These are phyloP conservation scores for Calonectria leucothoes DNA, from an alignment of 2,329 filamentous ascomycete genomes.

Conservation along the genomic window DNA sequence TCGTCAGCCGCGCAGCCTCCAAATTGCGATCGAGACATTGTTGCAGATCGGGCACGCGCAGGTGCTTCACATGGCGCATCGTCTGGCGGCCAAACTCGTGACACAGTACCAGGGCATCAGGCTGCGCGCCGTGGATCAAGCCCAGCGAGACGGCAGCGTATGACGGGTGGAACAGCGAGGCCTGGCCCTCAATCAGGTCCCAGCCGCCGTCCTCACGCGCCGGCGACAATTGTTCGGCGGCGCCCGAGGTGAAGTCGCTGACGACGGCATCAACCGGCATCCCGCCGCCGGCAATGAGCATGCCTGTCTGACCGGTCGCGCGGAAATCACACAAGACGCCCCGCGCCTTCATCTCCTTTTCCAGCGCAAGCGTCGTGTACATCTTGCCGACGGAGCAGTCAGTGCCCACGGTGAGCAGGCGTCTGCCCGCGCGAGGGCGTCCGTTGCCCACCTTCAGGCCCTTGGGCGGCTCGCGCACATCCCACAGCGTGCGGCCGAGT, in stretches of 20 bases:
- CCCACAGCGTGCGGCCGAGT: not conserved
- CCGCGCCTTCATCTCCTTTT: not conserved
- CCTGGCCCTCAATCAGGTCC: slow-evolving; percentile 1
- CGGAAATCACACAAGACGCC: not conserved
- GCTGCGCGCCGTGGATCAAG: not conserved
- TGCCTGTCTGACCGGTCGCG: not conserved
- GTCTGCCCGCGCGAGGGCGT: not conserved
- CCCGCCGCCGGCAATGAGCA: not conserved
- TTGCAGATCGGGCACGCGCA: not conserved
- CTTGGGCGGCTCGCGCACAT: not conserved
- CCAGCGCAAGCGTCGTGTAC: not conserved
- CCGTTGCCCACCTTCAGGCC: not conserved
- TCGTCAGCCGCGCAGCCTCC: not conserved
- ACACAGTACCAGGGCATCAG: not conserved
- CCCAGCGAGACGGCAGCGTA: not conserved
- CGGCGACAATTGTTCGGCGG: not conserved
- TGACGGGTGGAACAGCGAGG: not conserved
- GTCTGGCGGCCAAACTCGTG: not conserved
- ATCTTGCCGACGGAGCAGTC: not conserved
- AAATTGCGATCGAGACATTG: not conserved
- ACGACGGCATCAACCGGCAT: not conserved
- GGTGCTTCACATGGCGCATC: not conserved
- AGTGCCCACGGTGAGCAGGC: not conserved
- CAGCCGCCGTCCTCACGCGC: not conserved
- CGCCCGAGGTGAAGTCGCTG: not conserved